phyloP scores from a whole-genome alignment of 108 stramenopile genomes.

The Cylindrotheca fusiformis region DNA sequence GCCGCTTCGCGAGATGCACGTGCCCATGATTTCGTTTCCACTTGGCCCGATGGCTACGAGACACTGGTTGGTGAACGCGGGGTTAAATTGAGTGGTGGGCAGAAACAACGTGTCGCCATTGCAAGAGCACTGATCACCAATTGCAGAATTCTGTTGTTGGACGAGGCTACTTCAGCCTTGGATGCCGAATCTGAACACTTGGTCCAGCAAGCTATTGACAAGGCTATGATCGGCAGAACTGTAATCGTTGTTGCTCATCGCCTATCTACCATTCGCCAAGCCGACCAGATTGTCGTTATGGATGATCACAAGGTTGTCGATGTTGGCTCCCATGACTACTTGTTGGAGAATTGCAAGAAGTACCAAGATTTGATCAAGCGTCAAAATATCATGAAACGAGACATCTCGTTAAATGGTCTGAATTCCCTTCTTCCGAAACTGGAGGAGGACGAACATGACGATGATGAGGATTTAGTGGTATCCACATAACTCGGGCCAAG shows the following conservation, averaged over 20 bases:
- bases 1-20: conserved; percentile 57
- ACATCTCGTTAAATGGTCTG: conserved; percentile 1
- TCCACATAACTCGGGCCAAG: too few relatives aligned
- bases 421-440: not conserved
- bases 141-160: conserved; percentile 70
- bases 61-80: conserved; percentile 73
- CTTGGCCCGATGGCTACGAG: conserved; percentile 63
- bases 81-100: conserved; percentile 55
- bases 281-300: conserved; percentile 88
- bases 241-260: conserved; percentile 72
- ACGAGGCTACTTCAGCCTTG: conserved; percentile 68
- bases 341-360: conserved; percentile 44
- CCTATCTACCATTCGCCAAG: conserved; percentile 77
- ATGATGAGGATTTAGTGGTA: not conserved
- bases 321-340: conserved; percentile 74
- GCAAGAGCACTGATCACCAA: conserved; percentile 75
- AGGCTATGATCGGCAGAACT: conserved; percentile 55
- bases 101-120: conserved; percentile 92
- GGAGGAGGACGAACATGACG: not conserved
- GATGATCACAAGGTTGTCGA: conserved; percentile 65
- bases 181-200: conserved; percentile 80
- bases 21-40: conserved; percentile 73
- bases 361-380: conserved; percentile 64
- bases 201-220: conserved; percentile 84
- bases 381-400: conserved; percentile 34